A percentile compares a stretch with the other conserved stretches of the same genome.
These are phyloP conservation scores for Akanthomyces dipterigenus DNA, from an alignment of 2,329 filamentous ascomycete genomes.

Conservation along the genomic window DNA sequence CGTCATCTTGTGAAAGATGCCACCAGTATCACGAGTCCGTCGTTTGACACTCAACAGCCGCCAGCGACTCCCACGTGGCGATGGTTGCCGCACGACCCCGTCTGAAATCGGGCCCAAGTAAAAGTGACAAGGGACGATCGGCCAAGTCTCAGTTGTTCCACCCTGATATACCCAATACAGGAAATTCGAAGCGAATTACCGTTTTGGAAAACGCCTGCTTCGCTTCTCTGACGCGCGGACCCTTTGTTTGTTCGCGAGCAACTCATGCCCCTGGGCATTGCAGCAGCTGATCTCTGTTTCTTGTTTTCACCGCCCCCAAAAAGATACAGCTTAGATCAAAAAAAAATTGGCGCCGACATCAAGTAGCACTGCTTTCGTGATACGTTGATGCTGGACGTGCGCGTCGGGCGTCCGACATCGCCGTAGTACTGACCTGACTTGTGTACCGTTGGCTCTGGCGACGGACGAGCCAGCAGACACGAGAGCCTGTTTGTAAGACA, in stretches of 20 bases:
- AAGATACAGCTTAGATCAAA: not conserved
- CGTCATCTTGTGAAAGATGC: slow-evolving; percentile 9
- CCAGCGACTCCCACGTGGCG: not conserved
- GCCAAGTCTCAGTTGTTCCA: not conserved
- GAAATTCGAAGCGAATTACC: slow-evolving; percentile 4
- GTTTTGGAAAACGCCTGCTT: not conserved
- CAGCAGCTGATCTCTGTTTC: not conserved
- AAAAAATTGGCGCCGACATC: not conserved
- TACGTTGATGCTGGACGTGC: not conserved
- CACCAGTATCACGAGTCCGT: not conserved
- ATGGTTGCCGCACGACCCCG: not conserved
- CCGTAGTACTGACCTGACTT: not conserved
- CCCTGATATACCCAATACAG: not conserved
- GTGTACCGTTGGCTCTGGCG: not conserved
- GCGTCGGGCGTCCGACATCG: not conserved
- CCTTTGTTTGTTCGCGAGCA: not conserved
- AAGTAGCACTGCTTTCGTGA: slow-evolving; percentile 1
- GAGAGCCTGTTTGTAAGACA: not conserved
- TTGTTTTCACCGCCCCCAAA: slow-evolving; percentile 7
- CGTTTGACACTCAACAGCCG: slow-evolving; percentile 1
- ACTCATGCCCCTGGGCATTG: not conserved
- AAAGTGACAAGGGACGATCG: not conserved
- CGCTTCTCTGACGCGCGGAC: not conserved
- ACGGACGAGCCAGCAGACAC: not conserved
- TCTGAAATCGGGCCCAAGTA: not conserved